Evolutionary conservation across 768 basidiomycete species (phyloP).

Genomic region (Auriculariales sp.): DNA sequence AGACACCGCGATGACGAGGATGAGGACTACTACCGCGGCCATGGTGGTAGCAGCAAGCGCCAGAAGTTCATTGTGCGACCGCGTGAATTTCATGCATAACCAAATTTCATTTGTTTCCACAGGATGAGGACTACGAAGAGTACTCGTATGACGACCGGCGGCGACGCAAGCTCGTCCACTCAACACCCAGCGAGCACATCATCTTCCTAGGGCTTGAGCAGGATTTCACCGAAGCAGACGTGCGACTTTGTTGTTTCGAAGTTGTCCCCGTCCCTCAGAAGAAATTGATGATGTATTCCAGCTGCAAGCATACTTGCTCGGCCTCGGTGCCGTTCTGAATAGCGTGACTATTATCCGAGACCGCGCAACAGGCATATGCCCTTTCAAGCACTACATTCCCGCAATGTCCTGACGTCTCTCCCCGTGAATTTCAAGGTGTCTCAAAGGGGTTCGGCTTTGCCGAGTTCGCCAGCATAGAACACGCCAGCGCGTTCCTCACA

Average conservation of each 20-base stretch:
- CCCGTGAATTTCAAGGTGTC: conserved; percentile 63
- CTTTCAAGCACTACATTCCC: conserved; percentile 48
- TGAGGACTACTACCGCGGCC: conserved; percentile 40
- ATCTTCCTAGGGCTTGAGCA: conserved; percentile 90
- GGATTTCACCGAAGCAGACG: conserved; percentile 87
- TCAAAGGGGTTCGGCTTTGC: conserved; percentile 98
- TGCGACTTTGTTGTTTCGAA: conserved; percentile 25
- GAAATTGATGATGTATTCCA: conserved; percentile 29
- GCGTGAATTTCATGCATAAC: conserved; percentile 36
- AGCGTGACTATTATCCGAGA: conserved; percentile 94
- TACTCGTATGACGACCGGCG: conserved; percentile 32
- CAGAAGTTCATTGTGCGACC: conserved; percentile 69
- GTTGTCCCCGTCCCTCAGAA: conserved; percentile 6
- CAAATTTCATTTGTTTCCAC: conserved; percentile 8
- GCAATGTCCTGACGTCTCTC: conserved; percentile 59
- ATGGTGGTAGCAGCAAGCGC: conserved; percentile 54
- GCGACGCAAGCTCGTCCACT: conserved; percentile 46
- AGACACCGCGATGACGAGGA: conserved; percentile 47
- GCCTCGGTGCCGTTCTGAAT: conserved; percentile 61
- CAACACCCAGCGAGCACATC: conserved; percentile 82
- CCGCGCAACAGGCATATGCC: conserved; percentile 89
- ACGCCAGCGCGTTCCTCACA: conserved; percentile 83
- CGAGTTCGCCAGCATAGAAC: conserved; percentile 74
- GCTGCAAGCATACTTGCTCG: conserved; percentile 67
- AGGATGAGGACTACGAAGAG: conserved; percentile 6